These are phyloP conservation scores for Galeopsis tetrahit DNA, from an alignment of 257 asterid genomes.

Conservation along the genomic window DNA sequence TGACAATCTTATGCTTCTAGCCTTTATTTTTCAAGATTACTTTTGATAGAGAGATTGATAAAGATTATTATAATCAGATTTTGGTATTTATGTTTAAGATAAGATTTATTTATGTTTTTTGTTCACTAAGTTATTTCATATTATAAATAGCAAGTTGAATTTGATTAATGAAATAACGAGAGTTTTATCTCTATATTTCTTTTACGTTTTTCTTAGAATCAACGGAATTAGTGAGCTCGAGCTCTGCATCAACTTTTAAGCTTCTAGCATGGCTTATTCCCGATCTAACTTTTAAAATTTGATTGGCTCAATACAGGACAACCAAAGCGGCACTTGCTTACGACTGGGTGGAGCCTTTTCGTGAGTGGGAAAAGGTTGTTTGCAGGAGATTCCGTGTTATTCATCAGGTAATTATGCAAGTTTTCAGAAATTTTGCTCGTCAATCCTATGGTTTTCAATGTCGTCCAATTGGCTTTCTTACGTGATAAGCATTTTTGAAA, in stretches of 20 bases:
- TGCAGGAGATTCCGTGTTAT: slow-evolving; percentile 90
- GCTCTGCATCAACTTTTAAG: background rate
- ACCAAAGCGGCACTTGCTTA: slow-evolving; percentile 95
- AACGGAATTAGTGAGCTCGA: too few relatives aligned
- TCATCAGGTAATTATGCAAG: slow-evolving; percentile 64
- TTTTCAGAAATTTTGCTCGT: background rate
- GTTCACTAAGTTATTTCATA: too few relatives aligned
- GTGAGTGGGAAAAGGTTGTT: slow-evolving; percentile 89
- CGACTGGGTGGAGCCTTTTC: slow-evolving; percentile 97
- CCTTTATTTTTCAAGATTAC: too few relatives aligned
- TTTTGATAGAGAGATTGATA: too few relatives aligned
- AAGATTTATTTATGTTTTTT: too few relatives aligned
- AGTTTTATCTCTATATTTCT: too few relatives aligned
- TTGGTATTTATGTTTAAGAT: too few relatives aligned
- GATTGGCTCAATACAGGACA: slow-evolving; percentile 54
- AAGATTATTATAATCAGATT: too few relatives aligned
- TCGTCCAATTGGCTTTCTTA: slow-evolving; percentile 4
- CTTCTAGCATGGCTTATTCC: background rate
- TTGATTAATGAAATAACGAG: too few relatives aligned
- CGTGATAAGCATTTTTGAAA: slow-evolving; percentile 6
- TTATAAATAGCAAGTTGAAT: too few relatives aligned
- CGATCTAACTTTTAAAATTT: background rate
- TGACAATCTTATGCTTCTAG: too few relatives aligned
- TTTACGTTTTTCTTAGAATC: too few relatives aligned
- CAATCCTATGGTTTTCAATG: background rate